A percentile compares a stretch with the other conserved stretches of the same genome.
Conservation (phyloP, 2,329 filamentous ascomycete species). For the Pseudocercospora cruenta region DNA sequence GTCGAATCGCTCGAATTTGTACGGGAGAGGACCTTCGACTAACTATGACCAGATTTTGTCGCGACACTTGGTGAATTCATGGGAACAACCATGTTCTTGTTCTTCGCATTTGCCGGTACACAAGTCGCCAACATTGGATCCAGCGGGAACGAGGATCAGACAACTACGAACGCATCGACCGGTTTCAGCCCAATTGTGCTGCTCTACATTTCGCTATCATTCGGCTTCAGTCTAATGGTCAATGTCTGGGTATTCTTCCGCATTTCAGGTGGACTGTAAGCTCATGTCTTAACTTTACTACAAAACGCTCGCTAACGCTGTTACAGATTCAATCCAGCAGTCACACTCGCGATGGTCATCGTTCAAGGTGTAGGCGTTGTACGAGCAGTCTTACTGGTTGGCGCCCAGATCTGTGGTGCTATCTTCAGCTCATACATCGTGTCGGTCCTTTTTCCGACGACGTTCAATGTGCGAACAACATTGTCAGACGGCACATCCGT, state of each 20-base stretch:
- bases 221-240: slow-evolving; percentile 47
- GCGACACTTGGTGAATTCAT: slow-evolving; percentile 47
- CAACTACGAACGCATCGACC: slow-evolving; percentile 33
- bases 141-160: slow-evolving; percentile 22
- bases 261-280: slow-evolving; percentile 41
- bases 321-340: slow-evolving; percentile 41
- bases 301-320: background rate
- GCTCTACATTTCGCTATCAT: slow-evolving; percentile 46
- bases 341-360: slow-evolving; percentile 37
- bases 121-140: slow-evolving; percentile 48
- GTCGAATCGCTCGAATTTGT: slow-evolving; percentile 6
- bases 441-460: slow-evolving; percentile 42
- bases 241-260: slow-evolving; percentile 48
- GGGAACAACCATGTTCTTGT: slow-evolving; percentile 52
- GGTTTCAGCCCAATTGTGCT: slow-evolving; percentile 40
- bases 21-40: slow-evolving; percentile 2
- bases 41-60: slow-evolving; percentile 33
- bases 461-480: slow-evolving; percentile 41
- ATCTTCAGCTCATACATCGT: slow-evolving; percentile 43
- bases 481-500: slow-evolving; percentile 41
- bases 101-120: slow-evolving; percentile 50
- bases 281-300: background rate
- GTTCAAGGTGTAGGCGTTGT: slow-evolving; percentile 41
- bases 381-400: slow-evolving; percentile 40
- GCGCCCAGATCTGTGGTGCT: slow-evolving; percentile 44